Evolutionary conservation across 805 yeast genomes (phyloP).

Genomic region (Wickerhamomyces xylosicus): DNA sequence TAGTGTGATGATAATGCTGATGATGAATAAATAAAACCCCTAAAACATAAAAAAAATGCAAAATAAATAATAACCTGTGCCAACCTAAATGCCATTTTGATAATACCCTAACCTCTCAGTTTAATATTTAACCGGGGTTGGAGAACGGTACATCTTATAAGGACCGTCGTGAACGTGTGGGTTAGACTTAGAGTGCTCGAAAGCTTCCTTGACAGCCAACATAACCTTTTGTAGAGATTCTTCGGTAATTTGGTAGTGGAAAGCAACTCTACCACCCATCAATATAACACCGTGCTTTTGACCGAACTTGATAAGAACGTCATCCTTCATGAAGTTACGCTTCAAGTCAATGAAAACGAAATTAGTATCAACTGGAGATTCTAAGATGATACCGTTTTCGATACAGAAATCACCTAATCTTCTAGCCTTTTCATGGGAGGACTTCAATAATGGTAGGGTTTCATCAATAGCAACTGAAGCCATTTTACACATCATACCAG

Average conservation of each 20-base stretch:
- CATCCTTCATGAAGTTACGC: constrained; percentile 40
- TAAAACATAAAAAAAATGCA: constrained; percentile 7
- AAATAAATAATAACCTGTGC: constrained; percentile 5
- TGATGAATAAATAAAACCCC: constrained; percentile 6
- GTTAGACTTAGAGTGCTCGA: constrained; percentile 38
- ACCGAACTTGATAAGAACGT: constrained; percentile 41
- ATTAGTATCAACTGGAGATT: constrained; percentile 74
- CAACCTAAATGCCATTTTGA: constrained; percentile 20
- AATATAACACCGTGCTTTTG: constrained; percentile 50
- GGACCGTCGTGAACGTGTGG: constrained; percentile 44
- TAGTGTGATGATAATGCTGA: no score
- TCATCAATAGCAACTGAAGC: constrained; percentile 71
- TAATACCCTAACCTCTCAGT: background rate
- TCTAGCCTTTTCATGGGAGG: constrained; percentile 40
- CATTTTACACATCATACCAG: constrained; percentile 74
- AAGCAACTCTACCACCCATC: constrained; percentile 69
- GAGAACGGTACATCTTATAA: constrained; percentile 33
- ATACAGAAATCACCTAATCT: constrained; percentile 43
- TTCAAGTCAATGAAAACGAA: constrained; percentile 66
- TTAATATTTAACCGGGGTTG: constrained; percentile 23
- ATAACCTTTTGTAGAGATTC: constrained; percentile 49
- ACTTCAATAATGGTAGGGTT: constrained; percentile 39
- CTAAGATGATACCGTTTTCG: constrained; percentile 43
- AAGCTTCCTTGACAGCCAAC: constrained; percentile 45
- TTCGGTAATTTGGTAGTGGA: constrained; percentile 59